A percentile compares a stretch with the other conserved stretches of the same genome.
phyloP scores from a whole-genome alignment of 1,284 basidiomycete species.

The Peniophora sp. region DNA sequence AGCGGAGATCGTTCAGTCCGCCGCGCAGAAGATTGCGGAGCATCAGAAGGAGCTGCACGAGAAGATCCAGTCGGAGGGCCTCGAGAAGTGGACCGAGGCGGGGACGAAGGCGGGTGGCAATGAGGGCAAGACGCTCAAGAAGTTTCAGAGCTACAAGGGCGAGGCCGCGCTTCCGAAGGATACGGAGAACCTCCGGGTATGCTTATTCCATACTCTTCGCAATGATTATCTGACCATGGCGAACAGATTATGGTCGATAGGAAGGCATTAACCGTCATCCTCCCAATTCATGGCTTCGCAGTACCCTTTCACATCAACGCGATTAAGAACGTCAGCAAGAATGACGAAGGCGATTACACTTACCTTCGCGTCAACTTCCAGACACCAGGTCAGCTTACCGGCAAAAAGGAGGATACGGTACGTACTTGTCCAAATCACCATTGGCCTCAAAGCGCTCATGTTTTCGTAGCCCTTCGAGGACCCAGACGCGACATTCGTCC shows the following conservation, averaged over 20 bases:
- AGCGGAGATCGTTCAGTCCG: slow-evolving; percentile 71
- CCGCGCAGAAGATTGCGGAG: slow-evolving; percentile 66
- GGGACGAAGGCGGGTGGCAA: slow-evolving; percentile 65
- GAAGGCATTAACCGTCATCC: slow-evolving; percentile 81
- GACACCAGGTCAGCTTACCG: slow-evolving; percentile 94
- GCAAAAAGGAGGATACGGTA: slow-evolving; percentile 98
- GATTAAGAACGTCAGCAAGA: slow-evolving; percentile 97
- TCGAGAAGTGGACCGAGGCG: slow-evolving; percentile 79
- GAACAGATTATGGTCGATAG: slow-evolving; percentile 87
- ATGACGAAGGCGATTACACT: slow-evolving; percentile 93
- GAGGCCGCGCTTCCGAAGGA: slow-evolving; percentile 84
- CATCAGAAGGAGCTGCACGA: slow-evolving; percentile 87
- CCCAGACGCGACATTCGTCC: slow-evolving; percentile 93
- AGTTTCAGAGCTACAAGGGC: slow-evolving; percentile 95
- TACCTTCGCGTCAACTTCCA: slow-evolving; percentile 98
- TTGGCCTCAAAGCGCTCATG: neutral
- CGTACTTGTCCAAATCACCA: slow-evolving; percentile 10
- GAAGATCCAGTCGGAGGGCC: slow-evolving; percentile 74
- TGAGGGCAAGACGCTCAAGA: slow-evolving; percentile 88
- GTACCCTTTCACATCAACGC: slow-evolving; percentile 99
- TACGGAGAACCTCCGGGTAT: slow-evolving; percentile 68
- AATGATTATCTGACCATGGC: slow-evolving; percentile 6
- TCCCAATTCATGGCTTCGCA: slow-evolving; percentile 93
- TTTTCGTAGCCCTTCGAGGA: slow-evolving; percentile 84
- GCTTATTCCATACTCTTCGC: slow-evolving; percentile 16